Conservation (phyloP, 2,329 filamentous ascomycete genomes). For the Verticillium alfalfae region DNA sequence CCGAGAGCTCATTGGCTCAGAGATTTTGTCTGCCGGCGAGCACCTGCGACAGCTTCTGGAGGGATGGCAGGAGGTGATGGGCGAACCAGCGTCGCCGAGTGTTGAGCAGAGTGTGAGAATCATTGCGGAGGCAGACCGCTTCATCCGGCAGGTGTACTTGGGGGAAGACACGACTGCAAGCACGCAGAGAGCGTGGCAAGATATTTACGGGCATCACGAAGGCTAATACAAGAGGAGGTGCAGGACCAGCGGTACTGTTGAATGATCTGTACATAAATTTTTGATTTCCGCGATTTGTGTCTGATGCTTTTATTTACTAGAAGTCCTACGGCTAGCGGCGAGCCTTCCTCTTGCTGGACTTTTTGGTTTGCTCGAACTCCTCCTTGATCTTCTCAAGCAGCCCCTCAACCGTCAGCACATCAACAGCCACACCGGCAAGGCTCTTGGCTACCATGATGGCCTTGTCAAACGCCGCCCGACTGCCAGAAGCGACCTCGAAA, state of each 20-base stretch:
- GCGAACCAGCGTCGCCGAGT: constrained; percentile 34
- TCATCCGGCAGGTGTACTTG: constrained; percentile 29
- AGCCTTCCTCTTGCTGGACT: not conserved
- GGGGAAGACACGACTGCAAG: not conserved
- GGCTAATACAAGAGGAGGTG: not conserved
- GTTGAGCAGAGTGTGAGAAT: constrained; percentile 40
- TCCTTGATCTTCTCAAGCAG: constrained; percentile 35
- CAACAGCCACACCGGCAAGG: constrained; percentile 40
- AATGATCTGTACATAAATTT: not conserved
- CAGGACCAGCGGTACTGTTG: not conserved
- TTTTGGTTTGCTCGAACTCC: constrained; percentile 25
- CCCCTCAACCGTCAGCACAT: constrained; percentile 35
- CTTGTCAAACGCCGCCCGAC: constrained; percentile 36
- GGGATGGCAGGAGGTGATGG: constrained; percentile 33
- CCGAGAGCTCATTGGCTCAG: constrained; percentile 27
- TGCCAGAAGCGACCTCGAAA: constrained; percentile 46
- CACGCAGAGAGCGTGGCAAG: not conserved
- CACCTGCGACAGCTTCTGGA: constrained; percentile 33
- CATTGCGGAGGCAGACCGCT: constrained; percentile 35
- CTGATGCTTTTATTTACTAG: not conserved
- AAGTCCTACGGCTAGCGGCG: not conserved
- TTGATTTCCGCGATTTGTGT: not conserved
- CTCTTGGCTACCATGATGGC: constrained; percentile 41
- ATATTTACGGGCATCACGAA: not conserved
- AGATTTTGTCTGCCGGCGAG: constrained; percentile 30